phyloP scores from a whole-genome alignment of 164 flowering plant species.

The Vitis riparia region DNA sequence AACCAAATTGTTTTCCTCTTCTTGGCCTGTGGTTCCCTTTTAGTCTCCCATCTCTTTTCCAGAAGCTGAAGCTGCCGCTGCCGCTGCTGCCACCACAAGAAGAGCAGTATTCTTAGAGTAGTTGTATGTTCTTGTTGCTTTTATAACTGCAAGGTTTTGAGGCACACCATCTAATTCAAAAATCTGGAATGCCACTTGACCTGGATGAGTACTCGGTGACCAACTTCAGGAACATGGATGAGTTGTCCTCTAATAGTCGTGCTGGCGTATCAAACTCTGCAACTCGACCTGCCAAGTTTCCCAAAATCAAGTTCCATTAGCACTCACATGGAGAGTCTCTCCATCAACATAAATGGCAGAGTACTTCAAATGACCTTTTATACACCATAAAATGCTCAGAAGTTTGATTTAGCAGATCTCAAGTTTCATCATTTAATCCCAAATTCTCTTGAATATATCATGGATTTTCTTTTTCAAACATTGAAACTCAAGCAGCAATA shows the following conservation, averaged over 20 bases:
- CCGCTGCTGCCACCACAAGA: conserved; percentile 9
- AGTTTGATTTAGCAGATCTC: too few relatives aligned
- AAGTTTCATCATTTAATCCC: too few relatives aligned
- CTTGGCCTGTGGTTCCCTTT: neutral
- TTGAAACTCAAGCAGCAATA: too few relatives aligned
- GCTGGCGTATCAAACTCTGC: conserved; percentile 89
- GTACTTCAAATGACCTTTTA: too few relatives aligned
- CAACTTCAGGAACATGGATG: conserved; percentile 88
- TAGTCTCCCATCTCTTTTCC: conserved; percentile 2
- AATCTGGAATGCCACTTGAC: conserved; percentile 76
- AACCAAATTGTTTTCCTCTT: conserved; percentile 5
- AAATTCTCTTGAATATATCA: too few relatives aligned
- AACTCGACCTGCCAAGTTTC: conserved; percentile 62
- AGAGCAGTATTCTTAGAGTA: neutral
- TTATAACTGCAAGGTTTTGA: neutral
- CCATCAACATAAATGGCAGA: too few relatives aligned
- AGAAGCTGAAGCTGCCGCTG: conserved; percentile 18
- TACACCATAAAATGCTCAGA: too few relatives aligned
- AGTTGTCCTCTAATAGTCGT: conserved; percentile 74
- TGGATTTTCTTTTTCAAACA: too few relatives aligned
- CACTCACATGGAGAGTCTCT: too few relatives aligned
- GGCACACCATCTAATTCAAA: conserved; percentile 28
- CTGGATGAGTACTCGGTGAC: conserved; percentile 89
- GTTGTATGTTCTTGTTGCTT: conserved; percentile 7
- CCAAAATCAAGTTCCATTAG: too few relatives aligned